phyloP scores from a whole-genome alignment of 1,284 basidiomycete genomes.

The Cutaneotrichosporon spelunceum region DNA sequence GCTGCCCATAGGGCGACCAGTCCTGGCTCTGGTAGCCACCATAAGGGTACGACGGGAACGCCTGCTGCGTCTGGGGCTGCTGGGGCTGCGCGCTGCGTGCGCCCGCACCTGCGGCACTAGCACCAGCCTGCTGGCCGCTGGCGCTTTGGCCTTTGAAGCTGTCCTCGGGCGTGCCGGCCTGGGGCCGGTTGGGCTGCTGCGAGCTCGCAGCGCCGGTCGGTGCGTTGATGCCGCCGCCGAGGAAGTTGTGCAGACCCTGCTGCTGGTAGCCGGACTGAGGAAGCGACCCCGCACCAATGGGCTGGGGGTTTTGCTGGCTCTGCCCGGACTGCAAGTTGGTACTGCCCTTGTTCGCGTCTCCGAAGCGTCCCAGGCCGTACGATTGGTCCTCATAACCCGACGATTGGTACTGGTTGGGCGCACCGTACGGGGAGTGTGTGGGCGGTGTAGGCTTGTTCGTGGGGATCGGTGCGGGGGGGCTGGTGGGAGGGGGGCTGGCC shows the following conservation, averaged over 20 bases:
- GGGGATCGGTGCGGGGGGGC: constrained; percentile 43
- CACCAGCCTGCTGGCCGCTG: constrained; percentile 13
- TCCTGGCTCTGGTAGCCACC: constrained; percentile 35
- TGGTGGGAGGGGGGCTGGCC: constrained; percentile 46
- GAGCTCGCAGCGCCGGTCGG: constrained; percentile 21
- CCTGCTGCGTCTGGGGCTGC: constrained; percentile 28
- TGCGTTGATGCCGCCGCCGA: constrained; percentile 25
- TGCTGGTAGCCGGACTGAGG: constrained; percentile 21
- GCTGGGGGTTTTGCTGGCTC: constrained; percentile 25
- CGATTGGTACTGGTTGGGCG: constrained; percentile 38
- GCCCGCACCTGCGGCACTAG: constrained; percentile 18
- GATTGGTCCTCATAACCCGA: constrained; percentile 44
- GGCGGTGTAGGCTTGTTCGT: constrained; percentile 38
- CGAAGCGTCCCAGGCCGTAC: constrained; percentile 39
- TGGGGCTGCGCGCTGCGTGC: constrained; percentile 27
- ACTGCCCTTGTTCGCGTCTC: constrained; percentile 29
- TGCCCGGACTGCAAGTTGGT: constrained; percentile 18
- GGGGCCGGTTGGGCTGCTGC: constrained; percentile 29
- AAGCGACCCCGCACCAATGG: constrained; percentile 14
- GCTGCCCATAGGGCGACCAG: constrained; percentile 36
- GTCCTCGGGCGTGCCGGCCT: constrained; percentile 43
- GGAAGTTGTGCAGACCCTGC: constrained; percentile 40
- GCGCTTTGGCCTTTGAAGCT: constrained; percentile 40
- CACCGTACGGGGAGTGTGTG: constrained; percentile 48
- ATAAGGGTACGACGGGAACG: constrained; percentile 33